These are phyloP conservation scores for Batkoa obscura DNA, from an alignment of 371 early-diverging fungal species.

Conservation along the genomic window DNA sequence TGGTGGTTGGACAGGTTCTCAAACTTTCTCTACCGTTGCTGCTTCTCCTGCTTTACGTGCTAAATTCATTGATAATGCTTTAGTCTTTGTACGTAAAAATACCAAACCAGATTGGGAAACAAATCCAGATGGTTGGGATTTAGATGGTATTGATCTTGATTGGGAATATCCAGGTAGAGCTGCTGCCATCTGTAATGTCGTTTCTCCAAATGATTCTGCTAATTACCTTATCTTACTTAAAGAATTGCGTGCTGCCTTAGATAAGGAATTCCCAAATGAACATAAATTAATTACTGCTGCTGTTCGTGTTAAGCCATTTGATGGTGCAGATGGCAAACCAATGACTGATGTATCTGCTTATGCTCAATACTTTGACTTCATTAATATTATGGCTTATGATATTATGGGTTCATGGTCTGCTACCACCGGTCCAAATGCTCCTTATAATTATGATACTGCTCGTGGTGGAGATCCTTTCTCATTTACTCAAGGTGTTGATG, in stretches of 20 bases:
- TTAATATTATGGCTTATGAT: constrained; percentile 37
- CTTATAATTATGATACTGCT: constrained; percentile 27
- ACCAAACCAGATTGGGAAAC: constrained; percentile 10
- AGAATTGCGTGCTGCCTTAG: constrained; percentile 39
- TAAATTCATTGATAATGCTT: constrained; percentile 23
- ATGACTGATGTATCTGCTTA: constrained; percentile 34
- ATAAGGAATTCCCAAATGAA: constrained; percentile 15
- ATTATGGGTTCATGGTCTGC: constrained; percentile 34
- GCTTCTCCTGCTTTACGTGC: constrained; percentile 18
- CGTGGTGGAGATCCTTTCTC: constrained; percentile 9
- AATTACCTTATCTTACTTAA: constrained; percentile 36
- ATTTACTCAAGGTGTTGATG: constrained; percentile 14
- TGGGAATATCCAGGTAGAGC: constrained; percentile 65
- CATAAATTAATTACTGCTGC: constrained; percentile 47
- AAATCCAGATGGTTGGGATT: constrained; percentile 14
- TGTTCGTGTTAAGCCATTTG: constrained; percentile 42
- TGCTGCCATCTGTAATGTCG: constrained; percentile 45
- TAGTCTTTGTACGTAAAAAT: constrained; percentile 15
- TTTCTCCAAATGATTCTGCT: constrained; percentile 27
- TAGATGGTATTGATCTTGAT: constrained; percentile 29
- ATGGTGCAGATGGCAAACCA: constrained; percentile 24
- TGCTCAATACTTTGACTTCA: constrained; percentile 28
- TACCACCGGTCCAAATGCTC: constrained; percentile 41
- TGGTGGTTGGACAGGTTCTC: constrained; percentile 59
- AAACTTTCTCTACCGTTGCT: constrained; percentile 35